phyloP scores from a whole-genome alignment of 1,284 basidiomycete species.

The Mycena citricolor region DNA sequence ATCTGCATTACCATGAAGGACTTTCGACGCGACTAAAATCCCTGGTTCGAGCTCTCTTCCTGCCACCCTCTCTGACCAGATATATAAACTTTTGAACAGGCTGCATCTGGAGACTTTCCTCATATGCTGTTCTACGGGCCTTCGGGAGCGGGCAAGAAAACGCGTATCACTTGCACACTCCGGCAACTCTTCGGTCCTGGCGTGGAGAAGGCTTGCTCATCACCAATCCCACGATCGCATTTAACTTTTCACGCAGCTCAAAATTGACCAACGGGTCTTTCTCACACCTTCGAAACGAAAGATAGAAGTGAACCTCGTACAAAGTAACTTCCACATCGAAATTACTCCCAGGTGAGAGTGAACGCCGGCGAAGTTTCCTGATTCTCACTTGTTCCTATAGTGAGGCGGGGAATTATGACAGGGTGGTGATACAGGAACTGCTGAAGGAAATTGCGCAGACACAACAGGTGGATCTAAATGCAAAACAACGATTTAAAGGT shows the following conservation, averaged over 20 bases:
- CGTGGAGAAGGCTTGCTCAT: constrained; percentile 95
- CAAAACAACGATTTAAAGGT: constrained; percentile 98
- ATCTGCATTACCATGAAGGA: constrained; percentile 86
- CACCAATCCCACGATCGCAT: too few species aligned
- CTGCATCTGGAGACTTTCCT: constrained; percentile 91
- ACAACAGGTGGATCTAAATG: constrained; percentile 95
- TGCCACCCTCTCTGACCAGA: background rate
- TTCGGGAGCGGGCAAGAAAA: constrained; percentile 97
- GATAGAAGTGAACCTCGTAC: constrained; percentile 95
- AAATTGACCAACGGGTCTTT: constrained; percentile 98
- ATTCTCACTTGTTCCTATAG: constrained; percentile 41
- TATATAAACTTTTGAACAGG: constrained; percentile 42
- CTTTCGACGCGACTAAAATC: constrained; percentile 82
- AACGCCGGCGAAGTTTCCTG: background rate
- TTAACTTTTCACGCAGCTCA: constrained; percentile 65
- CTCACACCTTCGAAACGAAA: constrained; percentile 93
- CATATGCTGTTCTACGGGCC: constrained; percentile 99
- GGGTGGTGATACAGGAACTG: constrained; percentile 95
- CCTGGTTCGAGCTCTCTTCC: constrained; percentile 50
- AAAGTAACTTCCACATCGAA: constrained; percentile 97
- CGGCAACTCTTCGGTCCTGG: constrained; percentile 90
- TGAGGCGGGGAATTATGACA: constrained; percentile 95
- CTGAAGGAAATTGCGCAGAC: constrained; percentile 99
- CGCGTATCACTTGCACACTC: constrained; percentile 87
- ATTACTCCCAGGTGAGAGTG: constrained; percentile 87